These are phyloP conservation scores for Hypoxylon sp. DNA, from an alignment of 2,329 filamentous ascomycete species.

Conservation along the genomic window DNA sequence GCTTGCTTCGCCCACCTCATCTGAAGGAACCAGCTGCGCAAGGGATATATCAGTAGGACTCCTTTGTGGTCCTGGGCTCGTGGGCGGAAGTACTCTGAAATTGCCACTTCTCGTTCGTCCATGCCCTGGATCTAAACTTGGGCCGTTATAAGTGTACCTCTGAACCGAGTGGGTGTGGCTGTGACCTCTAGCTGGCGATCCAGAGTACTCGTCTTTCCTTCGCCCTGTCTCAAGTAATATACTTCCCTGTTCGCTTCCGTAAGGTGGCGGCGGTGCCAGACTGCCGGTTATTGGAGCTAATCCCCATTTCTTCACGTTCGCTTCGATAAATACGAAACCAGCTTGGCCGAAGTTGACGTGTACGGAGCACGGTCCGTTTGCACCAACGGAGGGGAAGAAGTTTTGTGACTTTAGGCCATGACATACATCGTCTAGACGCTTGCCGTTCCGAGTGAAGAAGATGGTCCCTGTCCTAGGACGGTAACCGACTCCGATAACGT, in stretches of 20 bases:
- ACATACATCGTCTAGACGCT: constrained; percentile 93
- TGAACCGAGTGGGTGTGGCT: constrained; percentile 63
- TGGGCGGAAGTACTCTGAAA: constrained; percentile 80
- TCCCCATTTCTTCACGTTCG: constrained; percentile 99
- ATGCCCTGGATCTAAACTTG: constrained; percentile 72
- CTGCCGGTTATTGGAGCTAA: constrained; percentile 96
- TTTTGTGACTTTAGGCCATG: constrained; percentile 96
- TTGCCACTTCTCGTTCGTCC: constrained; percentile 83
- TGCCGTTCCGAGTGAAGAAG: constrained; percentile 98
- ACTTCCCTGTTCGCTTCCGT: constrained; percentile 96
- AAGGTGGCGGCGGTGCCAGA: constrained; percentile 93
- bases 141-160: constrained; percentile 57
- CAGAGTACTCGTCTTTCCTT: constrained; percentile 69
- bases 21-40: constrained; percentile 81
- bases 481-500: constrained; percentile 96
- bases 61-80: constrained; percentile 88
- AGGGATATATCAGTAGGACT: constrained; percentile 97
- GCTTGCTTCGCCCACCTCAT: constrained; percentile 81
- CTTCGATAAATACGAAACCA: constrained; percentile 98
- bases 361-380: constrained; percentile 90
- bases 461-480: constrained; percentile 93
- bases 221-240: constrained; percentile 91
- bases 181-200: constrained; percentile 61
- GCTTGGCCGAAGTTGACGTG: constrained; percentile 99
- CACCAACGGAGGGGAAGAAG: constrained; percentile 97